Evolutionary conservation across 345 rosid species (phyloP).

Genomic region (Xanthoceras sorbifolium): DNA sequence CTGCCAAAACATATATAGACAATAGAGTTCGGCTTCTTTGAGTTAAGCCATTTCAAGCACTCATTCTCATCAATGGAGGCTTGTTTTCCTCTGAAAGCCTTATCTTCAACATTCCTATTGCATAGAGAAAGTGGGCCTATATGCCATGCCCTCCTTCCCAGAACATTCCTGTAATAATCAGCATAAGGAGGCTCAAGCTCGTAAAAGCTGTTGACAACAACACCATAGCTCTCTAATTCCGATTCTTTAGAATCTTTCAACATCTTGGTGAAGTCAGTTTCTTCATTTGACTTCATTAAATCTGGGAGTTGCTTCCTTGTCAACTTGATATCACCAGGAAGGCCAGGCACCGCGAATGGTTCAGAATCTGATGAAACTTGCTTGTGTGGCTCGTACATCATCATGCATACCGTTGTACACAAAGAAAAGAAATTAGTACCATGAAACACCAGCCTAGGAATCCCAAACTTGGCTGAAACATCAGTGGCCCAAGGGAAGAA

Average conservation of each 20-base stretch:
- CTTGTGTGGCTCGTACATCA: constrained; percentile 45
- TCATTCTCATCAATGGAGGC: constrained; percentile 27
- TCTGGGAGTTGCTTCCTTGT: constrained; percentile 43
- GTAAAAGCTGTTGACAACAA: constrained; percentile 66
- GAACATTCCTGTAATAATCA: constrained; percentile 37
- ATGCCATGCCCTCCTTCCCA: constrained; percentile 56
- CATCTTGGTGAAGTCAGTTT: constrained; percentile 20
- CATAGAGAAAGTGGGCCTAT: constrained; percentile 57
- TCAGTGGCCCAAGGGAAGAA: constrained; percentile 62
- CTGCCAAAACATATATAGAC: constrained; percentile 52
- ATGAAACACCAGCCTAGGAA: constrained; percentile 56
- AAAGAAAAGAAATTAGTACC: constrained; percentile 49
- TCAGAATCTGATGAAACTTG: constrained; percentile 39
- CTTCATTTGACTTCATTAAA: neutral
- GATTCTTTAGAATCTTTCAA: constrained; percentile 31
- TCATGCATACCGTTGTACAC: constrained; percentile 32
- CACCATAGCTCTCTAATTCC: constrained; percentile 56
- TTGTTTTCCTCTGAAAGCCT: constrained; percentile 36
- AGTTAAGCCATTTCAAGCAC: constrained; percentile 49
- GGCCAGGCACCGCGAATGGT: constrained; percentile 46
- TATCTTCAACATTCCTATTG: constrained; percentile 31
- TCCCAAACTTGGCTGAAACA: constrained; percentile 46
- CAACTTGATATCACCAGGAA: constrained; percentile 47
- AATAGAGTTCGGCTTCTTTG: constrained; percentile 41
- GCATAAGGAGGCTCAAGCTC: constrained; percentile 67